Conservation (phyloP, 2,329 filamentous ascomycete species). For the Colletotrichum limetticola region DNA sequence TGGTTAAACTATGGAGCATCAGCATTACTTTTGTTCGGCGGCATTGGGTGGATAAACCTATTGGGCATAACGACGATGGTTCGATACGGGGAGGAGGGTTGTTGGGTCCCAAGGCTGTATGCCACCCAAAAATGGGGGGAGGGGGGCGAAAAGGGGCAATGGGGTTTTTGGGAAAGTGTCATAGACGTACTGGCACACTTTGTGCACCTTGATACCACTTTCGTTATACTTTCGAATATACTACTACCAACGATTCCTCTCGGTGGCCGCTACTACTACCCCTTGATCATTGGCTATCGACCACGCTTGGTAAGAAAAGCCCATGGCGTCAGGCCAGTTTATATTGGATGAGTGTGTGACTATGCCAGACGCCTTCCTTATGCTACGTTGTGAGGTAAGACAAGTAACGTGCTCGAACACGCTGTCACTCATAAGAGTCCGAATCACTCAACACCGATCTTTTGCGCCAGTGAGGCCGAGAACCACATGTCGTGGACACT, state of each 20-base stretch:
- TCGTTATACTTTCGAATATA: slow-evolving; percentile 1
- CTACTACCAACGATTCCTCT: neutral
- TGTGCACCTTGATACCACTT: slow-evolving; percentile 23
- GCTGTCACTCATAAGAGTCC: too few relatives aligned
- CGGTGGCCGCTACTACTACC: too few relatives aligned
- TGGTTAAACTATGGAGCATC: slow-evolving; percentile 1
- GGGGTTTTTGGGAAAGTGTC: neutral
- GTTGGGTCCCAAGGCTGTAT: neutral
- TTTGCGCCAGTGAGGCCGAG: too few relatives aligned
- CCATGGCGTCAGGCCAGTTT: too few relatives aligned
- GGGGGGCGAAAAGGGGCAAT: neutral
- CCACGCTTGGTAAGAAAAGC: neutral
- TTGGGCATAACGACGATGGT: neutral
- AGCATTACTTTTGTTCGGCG: neutral
- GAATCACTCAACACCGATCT: too few relatives aligned
- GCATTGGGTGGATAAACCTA: neutral
- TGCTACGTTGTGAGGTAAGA: neutral
- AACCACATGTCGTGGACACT: too few relatives aligned
- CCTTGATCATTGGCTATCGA: too few relatives aligned
- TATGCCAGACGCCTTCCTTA: neutral
- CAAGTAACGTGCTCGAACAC: neutral
- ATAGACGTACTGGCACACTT: neutral
- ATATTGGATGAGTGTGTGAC: neutral
- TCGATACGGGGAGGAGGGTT: neutral
- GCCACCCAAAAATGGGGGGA: neutral